These are phyloP conservation scores for Aethionema arabicum DNA, from an alignment of 345 rosid genomes.

Conservation along the genomic window DNA sequence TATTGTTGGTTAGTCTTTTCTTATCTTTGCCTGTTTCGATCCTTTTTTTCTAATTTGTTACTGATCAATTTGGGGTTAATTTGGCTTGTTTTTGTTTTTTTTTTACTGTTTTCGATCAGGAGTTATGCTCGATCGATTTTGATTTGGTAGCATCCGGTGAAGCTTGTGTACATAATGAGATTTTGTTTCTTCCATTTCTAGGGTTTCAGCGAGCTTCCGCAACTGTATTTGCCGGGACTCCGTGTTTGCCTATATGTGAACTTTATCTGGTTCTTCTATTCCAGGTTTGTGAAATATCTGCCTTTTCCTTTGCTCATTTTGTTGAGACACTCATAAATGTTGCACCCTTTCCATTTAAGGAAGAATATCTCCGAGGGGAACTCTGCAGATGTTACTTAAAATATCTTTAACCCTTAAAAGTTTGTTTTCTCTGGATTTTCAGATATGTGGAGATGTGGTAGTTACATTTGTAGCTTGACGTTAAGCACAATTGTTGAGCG, in stretches of 20 bases:
- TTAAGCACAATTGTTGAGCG: neutral
- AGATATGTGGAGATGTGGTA: neutral
- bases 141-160: neutral
- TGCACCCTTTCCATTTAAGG: neutral
- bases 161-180: neutral
- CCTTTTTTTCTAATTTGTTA: conserved; percentile 13
- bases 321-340: too few species aligned
- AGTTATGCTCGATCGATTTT: conserved; percentile 17
- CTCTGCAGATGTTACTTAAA: neutral
- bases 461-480: neutral
- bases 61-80: neutral
- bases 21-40: conserved; percentile 24
- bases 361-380: neutral
- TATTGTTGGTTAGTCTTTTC: too few species aligned
- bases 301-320: too few species aligned
- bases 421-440: neutral
- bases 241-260: neutral
- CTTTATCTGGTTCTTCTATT: neutral
- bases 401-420: neutral
- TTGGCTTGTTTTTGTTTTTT: conserved; percentile 12
- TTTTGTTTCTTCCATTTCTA: conserved; percentile 26
- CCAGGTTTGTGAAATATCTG: conserved; percentile 10
- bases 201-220: conserved; percentile 26
- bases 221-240: neutral
- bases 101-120: conserved; percentile 14